These are phyloP conservation scores for Cryphonectria carpinicola DNA, from an alignment of 2,329 filamentous ascomycete genomes.

Conservation along the genomic window DNA sequence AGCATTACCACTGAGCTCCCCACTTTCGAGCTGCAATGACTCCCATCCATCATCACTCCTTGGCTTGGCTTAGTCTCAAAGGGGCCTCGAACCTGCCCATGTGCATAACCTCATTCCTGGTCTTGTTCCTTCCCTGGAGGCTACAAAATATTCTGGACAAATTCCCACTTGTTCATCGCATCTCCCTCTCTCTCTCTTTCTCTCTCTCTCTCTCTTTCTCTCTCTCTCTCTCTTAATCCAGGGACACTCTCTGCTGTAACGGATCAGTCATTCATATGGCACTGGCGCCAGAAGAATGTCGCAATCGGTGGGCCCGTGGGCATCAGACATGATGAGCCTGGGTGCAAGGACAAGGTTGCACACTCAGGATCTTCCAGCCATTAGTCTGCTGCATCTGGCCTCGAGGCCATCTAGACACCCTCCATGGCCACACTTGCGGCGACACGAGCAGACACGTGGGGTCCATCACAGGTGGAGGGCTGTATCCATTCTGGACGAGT, in stretches of 20 bases:
- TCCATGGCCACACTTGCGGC: constrained; percentile 3
- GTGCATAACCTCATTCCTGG: neutral
- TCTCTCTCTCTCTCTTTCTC: too few species aligned
- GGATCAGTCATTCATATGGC: constrained; percentile 25
- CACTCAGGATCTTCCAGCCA: neutral
- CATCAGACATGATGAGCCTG: constrained; percentile 18
- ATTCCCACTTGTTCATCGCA: too few species aligned
- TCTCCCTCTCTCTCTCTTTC: neutral
- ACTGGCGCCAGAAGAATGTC: constrained; percentile 27
- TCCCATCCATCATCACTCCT: neutral
- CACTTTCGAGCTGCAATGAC: constrained; percentile 12
- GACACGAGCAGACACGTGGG: constrained; percentile 27
- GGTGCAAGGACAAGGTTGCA: neutral
- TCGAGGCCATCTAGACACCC: neutral
- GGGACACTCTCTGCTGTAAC: neutral
- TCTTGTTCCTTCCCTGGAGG: neutral
- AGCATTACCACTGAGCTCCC: constrained; percentile 5
- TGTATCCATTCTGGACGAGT: constrained; percentile 68
- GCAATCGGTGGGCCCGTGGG: constrained; percentile 24
- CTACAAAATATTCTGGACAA: neutral
- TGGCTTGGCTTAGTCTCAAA: neutral
- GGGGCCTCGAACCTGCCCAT: neutral
- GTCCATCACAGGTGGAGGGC: constrained; percentile 60
- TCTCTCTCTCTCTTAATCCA: too few species aligned
- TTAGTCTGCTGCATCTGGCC: neutral